Evolutionary conservation across 495 filamentous ascomycete genomes (phyloP).

Genomic region (Penicillium odoratum): DNA sequence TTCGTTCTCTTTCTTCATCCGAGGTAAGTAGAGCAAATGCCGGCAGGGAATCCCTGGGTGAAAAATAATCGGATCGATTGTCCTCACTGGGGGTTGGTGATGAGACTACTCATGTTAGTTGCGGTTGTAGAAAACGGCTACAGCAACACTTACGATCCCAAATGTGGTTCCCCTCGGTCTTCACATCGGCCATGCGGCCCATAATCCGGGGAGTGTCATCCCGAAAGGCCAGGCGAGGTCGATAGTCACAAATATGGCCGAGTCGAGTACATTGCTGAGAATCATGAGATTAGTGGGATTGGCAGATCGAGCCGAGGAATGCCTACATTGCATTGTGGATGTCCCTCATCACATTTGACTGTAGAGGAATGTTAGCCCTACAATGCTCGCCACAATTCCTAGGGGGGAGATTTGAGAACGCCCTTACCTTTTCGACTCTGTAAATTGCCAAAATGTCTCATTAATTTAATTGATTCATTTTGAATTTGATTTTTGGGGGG

Average conservation of each 20-base stretch:
- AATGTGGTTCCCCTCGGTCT: constrained; percentile 46
- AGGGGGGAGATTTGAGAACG: neutral
- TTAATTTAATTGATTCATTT: constrained; percentile 6
- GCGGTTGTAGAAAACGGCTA: neutral
- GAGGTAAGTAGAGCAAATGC: constrained; percentile 54
- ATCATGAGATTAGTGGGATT: constrained; percentile 9
- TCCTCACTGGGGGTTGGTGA: constrained; percentile 25
- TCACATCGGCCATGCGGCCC: constrained; percentile 56
- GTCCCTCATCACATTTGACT: constrained; percentile 56
- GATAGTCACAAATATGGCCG: constrained; percentile 58
- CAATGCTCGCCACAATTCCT: neutral
- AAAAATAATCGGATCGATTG: constrained; percentile 28
- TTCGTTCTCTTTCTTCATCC: constrained; percentile 62
- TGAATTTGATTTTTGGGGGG: neutral
- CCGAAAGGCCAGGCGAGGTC: constrained; percentile 53
- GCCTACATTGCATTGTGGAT: constrained; percentile 53
- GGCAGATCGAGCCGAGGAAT: constrained; percentile 16
- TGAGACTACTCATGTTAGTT: constrained; percentile 19
- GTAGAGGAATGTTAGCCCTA: constrained; percentile 15
- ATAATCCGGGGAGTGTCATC: constrained; percentile 57
- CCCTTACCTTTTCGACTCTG: constrained; percentile 54
- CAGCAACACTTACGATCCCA: constrained; percentile 51
- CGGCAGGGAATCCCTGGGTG: constrained; percentile 46
- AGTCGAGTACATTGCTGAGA: constrained; percentile 56
- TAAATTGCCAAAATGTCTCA: constrained; percentile 6